These are phyloP conservation scores for Phytophthora quininea DNA, from an alignment of 352 stramenopile genomes.

Conservation along the genomic window DNA sequence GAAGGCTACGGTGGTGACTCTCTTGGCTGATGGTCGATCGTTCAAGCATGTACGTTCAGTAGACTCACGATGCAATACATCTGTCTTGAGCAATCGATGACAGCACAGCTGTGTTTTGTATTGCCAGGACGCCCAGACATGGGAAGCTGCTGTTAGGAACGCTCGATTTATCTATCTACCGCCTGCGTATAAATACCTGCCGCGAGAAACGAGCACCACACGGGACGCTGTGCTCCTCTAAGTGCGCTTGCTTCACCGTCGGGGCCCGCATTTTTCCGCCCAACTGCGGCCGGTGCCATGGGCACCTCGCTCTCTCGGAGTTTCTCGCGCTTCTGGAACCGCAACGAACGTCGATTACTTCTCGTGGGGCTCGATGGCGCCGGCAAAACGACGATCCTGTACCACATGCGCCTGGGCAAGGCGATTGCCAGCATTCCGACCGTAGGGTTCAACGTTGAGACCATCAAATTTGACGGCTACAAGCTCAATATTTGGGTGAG, in stretches of 20 bases:
- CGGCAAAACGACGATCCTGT: slow-evolving; percentile 85
- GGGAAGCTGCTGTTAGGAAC: not conserved
- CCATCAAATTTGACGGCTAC: slow-evolving; percentile 70
- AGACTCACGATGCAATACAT: slow-evolving; percentile 16
- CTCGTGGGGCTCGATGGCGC: slow-evolving; percentile 78
- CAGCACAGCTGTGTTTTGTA: not conserved
- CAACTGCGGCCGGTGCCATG: slow-evolving; percentile 55
- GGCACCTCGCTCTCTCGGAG: slow-evolving; percentile 71
- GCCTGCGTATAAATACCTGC: slow-evolving; percentile 27
- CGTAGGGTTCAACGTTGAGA: slow-evolving; percentile 86
- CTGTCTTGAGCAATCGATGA: not conserved
- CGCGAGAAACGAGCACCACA: slow-evolving; percentile 2
- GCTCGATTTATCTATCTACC: no score
- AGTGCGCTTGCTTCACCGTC: not conserved
- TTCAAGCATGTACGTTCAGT: slow-evolving; percentile 15
- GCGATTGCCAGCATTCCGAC: slow-evolving; percentile 82
- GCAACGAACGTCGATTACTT: slow-evolving; percentile 76
- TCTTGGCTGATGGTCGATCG: slow-evolving; percentile 48
- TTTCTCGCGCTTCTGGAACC: slow-evolving; percentile 73
- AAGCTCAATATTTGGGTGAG: slow-evolving; percentile 84
- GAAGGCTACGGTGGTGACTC: slow-evolving; percentile 95
- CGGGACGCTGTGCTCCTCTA: not conserved
- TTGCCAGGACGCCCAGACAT: not conserved
- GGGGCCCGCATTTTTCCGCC: slow-evolving; percentile 4
- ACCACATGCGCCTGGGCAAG: slow-evolving; percentile 79